Percentiles rank a stretch among this genome's conserved stretches.
phyloP scores from a whole-genome alignment of 2,329 filamentous ascomycete genomes.

The Epicoccum sorghinum region DNA sequence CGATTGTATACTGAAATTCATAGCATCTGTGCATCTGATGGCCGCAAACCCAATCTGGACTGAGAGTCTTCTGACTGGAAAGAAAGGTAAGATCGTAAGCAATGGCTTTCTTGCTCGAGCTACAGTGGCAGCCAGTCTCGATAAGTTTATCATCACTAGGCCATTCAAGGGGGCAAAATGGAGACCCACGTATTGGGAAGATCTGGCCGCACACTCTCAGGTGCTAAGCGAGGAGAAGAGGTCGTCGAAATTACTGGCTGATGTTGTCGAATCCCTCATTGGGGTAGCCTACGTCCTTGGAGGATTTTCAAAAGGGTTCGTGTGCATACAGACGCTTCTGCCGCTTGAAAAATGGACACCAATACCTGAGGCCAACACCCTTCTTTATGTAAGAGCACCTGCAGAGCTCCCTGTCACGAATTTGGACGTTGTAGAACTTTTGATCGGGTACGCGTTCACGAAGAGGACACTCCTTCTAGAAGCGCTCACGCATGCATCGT shows the following conservation, averaged over 20 bases:
- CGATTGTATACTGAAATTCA: slow-evolving; percentile 80
- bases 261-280: slow-evolving; percentile 85
- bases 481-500: slow-evolving; percentile 79
- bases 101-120: slow-evolving; percentile 75
- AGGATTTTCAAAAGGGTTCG: slow-evolving; percentile 66
- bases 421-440: slow-evolving; percentile 59
- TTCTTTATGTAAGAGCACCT: slow-evolving; percentile 29
- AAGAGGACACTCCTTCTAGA: slow-evolving; percentile 73
- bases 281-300: slow-evolving; percentile 76
- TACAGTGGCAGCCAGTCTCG: slow-evolving; percentile 67
- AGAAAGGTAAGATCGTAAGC: slow-evolving; percentile 73
- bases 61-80: slow-evolving; percentile 74
- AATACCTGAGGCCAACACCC: slow-evolving; percentile 33
- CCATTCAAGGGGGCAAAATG: slow-evolving; percentile 74
- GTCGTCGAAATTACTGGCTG: slow-evolving; percentile 81
- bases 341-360: slow-evolving; percentile 60
- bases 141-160: slow-evolving; percentile 73
- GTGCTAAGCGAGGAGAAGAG: slow-evolving; percentile 49
- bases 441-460: slow-evolving; percentile 75
- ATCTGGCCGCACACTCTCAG: slow-evolving; percentile 41
- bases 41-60: slow-evolving; percentile 68
- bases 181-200: slow-evolving; percentile 66
- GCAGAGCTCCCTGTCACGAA: slow-evolving; percentile 15
- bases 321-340: slow-evolving; percentile 68
- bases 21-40: slow-evolving; percentile 69